Conservation (phyloP, 2,329 filamentous ascomycete genomes). For the Albophoma yamanashiensis region DNA sequence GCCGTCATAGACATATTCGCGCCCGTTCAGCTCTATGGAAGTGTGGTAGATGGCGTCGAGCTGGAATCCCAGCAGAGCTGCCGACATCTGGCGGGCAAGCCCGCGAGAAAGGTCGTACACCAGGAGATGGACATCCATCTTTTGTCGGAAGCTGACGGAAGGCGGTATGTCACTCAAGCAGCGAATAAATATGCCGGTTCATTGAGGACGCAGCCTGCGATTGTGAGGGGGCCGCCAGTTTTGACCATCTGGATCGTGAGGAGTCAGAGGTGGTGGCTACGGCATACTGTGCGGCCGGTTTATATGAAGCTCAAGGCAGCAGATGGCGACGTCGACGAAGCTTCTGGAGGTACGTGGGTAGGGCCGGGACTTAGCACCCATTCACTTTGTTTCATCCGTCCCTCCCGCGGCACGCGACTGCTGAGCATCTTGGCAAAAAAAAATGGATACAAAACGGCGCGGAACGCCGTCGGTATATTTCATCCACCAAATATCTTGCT, state of each 20-base stretch:
- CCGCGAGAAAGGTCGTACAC: slow-evolving; percentile 69
- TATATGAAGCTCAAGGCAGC: neutral
- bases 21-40: slow-evolving; percentile 70
- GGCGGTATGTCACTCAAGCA: neutral
- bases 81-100: slow-evolving; percentile 43
- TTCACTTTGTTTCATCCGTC: neutral
- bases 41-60: slow-evolving; percentile 96
- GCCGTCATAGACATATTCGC: slow-evolving; percentile 85
- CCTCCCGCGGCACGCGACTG: neutral
- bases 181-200: neutral
- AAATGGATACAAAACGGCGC: neutral
- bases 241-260: neutral
- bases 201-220: neutral
- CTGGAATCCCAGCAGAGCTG: slow-evolving; percentile 40
- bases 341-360: neutral
- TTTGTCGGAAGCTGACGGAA: neutral
- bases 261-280: neutral
- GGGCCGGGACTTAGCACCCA: neutral
- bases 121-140: slow-evolving; percentile 67
- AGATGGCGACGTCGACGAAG: neutral
- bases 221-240: neutral
- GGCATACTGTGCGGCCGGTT: neutral
- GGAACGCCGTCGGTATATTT: no score
- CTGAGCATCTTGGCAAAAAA: neutral
- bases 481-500: no score